A percentile compares a stretch with the other conserved stretches of the same genome.
Evolutionary conservation across 345 rosid genomes (phyloP).

Genomic region (Syzygium oleosum): DNA sequence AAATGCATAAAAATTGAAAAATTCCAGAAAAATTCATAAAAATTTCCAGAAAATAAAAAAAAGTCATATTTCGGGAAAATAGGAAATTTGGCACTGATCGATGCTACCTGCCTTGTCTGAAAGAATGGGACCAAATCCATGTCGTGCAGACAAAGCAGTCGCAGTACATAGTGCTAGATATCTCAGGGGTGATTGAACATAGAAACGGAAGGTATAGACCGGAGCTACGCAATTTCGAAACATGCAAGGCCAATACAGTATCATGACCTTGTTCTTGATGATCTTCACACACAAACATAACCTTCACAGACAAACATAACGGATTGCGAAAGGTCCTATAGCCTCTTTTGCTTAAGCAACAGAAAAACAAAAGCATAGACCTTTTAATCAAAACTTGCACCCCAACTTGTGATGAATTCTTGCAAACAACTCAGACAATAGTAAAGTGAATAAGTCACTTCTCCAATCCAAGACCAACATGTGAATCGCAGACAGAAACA

Average conservation of each 20-base stretch:
- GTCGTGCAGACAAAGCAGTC: background rate
- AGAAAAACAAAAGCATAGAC: background rate
- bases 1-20: too few relatives aligned
- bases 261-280: background rate
- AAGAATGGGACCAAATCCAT: background rate
- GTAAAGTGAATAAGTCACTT: background rate
- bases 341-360: background rate
- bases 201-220: background rate
- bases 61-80: too few relatives aligned
- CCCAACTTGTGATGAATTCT: too few relatives aligned
- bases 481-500: background rate
- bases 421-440: background rate
- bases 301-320: background rate
- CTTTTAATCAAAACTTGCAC: background rate
- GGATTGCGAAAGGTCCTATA: background rate
- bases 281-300: background rate
- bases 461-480: background rate
- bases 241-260: background rate
- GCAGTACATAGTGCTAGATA: background rate
- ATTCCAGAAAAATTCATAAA: too few relatives aligned
- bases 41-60: too few relatives aligned
- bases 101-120: background rate
- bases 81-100: too few relatives aligned
- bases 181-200: background rate
- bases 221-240: background rate